Evolutionary conservation across 2,329 filamentous ascomycete genomes (phyloP), one percentile per base, ranked within the genome.

Genomic region (Mycogone perniciosa): DNA sequence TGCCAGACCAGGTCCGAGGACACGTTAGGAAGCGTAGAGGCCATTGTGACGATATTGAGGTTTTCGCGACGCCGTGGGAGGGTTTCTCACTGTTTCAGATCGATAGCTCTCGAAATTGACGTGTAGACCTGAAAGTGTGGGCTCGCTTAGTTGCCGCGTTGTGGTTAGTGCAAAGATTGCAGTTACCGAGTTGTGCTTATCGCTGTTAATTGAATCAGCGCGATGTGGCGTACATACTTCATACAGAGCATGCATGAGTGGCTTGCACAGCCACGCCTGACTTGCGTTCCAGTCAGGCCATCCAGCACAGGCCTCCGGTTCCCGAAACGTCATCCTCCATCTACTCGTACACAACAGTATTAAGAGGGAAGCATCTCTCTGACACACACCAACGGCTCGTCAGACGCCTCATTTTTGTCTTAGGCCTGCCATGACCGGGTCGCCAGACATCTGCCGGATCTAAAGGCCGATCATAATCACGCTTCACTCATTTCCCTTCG

Each of bases 1-100:
- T 92, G 86, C 92, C 92, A 97, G 80, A 96, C 77, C 66, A 96
- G 81, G 77, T 96, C 91, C 70, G 85, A 76, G 72, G 90, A 95
- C 70, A 95, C 80, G 79, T 90, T 89, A 66, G 84, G 73, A 64
- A 81, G 76, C 53, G 65, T 72, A 74, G 64, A 11, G 62, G 73
- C 71, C 77, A 82, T 81, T 73, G 72, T 82, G 79, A 57, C 50
- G 57, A 51, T 71, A 64, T 66, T 61, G 62, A 65, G 58, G 57
- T 61, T 59, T 64, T 63, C 62, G 55, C 51, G 53, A 57, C 56
- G 52, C 46, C 49, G 50, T 51, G 37, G 52, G 48, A 43, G 38
- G 51, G 29, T 47, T 52, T 44, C 20, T 48, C 27, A 13, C 41
- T 38, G 35, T 44, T 48, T 51, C 31, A 33, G 26, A 39, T 44